phyloP scores from a whole-genome alignment of 441 rosid species.

The Erodium moschatum region DNA sequence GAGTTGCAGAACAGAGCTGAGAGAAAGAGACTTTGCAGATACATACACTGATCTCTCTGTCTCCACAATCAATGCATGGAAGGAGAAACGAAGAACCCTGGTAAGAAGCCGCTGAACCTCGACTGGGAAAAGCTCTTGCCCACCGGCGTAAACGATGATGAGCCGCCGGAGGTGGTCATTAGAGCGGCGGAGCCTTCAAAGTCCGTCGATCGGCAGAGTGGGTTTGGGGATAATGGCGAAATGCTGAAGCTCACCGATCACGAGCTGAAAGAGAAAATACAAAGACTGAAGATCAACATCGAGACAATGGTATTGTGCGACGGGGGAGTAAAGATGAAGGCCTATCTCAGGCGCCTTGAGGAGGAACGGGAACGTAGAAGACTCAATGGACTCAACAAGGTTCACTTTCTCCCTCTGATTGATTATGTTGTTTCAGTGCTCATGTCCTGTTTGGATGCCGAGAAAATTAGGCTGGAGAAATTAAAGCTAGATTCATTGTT shows the following conservation, averaged over 20 bases:
- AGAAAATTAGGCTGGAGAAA: neutral
- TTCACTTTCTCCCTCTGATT: neutral
- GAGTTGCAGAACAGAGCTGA: neutral
- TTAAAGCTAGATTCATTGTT: neutral
- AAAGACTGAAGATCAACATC: slow-evolving; percentile 23
- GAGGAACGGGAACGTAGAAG: slow-evolving; percentile 47
- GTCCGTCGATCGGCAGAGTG: slow-evolving; percentile 24
- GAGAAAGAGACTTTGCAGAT: neutral
- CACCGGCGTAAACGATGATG: no score
- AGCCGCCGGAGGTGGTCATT: no score
- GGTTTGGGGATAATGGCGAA: slow-evolving; percentile 24
- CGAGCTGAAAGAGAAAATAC: slow-evolving; percentile 31
- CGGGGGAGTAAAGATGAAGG: slow-evolving; percentile 39
- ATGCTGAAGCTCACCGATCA: slow-evolving; percentile 25
- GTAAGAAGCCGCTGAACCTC: slow-evolving; percentile 28
- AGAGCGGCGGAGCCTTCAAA: slow-evolving; percentile 10
- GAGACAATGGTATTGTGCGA: slow-evolving; percentile 28
- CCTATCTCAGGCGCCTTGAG: slow-evolving; percentile 25
- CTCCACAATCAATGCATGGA: slow-evolving; percentile 23
- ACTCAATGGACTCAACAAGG: slow-evolving; percentile 24
- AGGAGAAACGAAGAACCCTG: slow-evolving; percentile 15
- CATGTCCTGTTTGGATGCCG: slow-evolving; percentile 2
- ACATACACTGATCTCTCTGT: neutral
- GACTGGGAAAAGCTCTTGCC: slow-evolving; percentile 37
- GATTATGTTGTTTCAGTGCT: neutral